phyloP scores from a whole-genome alignment of 2,329 filamentous ascomycete species.

The Cytospora paraplurivora region DNA sequence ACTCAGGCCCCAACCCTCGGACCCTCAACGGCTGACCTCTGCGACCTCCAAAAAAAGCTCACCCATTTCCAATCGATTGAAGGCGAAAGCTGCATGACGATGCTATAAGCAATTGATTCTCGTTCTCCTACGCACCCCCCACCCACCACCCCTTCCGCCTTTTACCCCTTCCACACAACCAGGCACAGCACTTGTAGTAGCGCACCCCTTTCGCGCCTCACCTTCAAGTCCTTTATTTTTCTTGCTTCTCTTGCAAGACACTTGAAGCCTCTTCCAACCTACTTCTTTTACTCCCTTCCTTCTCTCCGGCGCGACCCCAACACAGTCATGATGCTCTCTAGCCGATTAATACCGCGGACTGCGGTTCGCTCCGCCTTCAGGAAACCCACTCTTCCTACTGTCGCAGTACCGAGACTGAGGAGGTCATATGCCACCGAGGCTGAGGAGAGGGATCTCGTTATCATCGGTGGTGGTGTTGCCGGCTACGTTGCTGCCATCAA shows the following conservation, averaged over 20 bases:
- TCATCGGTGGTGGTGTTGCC: slow-evolving; percentile 97
- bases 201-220: slow-evolving; percentile 6
- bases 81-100: slow-evolving; percentile 17
- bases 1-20: slow-evolving; percentile 18
- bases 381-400: slow-evolving; percentile 39
- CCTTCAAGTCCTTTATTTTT: slow-evolving; percentile 1
- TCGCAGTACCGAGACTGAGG: slow-evolving; percentile 55
- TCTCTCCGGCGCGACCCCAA: neutral
- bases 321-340: slow-evolving; percentile 54
- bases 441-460: slow-evolving; percentile 94
- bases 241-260: slow-evolving; percentile 13
- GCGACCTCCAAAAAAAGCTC: slow-evolving; percentile 24
- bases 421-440: slow-evolving; percentile 61
- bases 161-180: slow-evolving; percentile 1
- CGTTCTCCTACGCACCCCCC: neutral
- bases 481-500: slow-evolving; percentile 99
- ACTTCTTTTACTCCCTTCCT: neutral
- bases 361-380: slow-evolving; percentile 59
- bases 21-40: no score
- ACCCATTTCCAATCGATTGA: slow-evolving; percentile 2
- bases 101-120: slow-evolving; percentile 8
- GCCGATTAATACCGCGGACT: slow-evolving; percentile 62
- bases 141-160: neutral
- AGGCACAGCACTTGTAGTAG: slow-evolving; percentile 15
- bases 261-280: slow-evolving; percentile 6